These are phyloP conservation scores for Candida ortonii DNA, from an alignment of 805 yeast genomes.

Conservation along the genomic window DNA sequence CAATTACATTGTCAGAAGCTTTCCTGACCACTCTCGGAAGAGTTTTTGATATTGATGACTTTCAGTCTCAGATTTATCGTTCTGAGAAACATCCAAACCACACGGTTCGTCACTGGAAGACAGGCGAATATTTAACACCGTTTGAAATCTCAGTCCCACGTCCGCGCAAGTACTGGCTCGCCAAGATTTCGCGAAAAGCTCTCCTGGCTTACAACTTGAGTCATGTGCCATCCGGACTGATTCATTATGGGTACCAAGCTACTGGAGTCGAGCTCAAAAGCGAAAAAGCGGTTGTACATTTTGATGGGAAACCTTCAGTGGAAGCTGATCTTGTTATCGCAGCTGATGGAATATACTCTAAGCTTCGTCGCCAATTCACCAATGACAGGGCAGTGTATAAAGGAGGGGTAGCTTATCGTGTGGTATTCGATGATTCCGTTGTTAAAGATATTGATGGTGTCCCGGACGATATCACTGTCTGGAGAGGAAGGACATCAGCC, in stretches of 20 bases:
- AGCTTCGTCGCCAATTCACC: conserved; percentile 8
- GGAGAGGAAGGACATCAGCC: conserved; percentile 5
- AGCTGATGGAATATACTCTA: conserved; percentile 10
- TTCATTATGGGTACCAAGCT: conserved; percentile 3
- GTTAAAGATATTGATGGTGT: conserved; percentile 2
- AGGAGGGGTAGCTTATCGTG: conserved; percentile 7
- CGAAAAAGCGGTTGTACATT: conserved; percentile 1
- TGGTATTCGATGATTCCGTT: conserved; percentile 6
- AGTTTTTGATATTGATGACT: neutral
- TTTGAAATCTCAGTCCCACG: conserved; percentile 1
- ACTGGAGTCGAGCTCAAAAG: neutral
- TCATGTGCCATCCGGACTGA: conserved; percentile 3
- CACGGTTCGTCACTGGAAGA: conserved; percentile 4
- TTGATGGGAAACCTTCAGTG: conserved; percentile 1
- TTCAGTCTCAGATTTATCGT: conserved; percentile 2
- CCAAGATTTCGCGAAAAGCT: conserved; percentile 2
- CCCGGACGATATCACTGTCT: conserved; percentile 6
- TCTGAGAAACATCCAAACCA: neutral
- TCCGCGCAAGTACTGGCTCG: neutral
- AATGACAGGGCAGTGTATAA: conserved; percentile 3
- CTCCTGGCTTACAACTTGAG: conserved; percentile 3
- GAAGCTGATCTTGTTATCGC: conserved; percentile 6
- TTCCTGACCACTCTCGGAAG: conserved; percentile 1
- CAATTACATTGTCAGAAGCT: conserved; percentile 2
- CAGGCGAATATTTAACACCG: conserved; percentile 3